phyloP scores from a whole-genome alignment of 495 filamentous ascomycete species.

The Polyplosphaeria fusca region DNA sequence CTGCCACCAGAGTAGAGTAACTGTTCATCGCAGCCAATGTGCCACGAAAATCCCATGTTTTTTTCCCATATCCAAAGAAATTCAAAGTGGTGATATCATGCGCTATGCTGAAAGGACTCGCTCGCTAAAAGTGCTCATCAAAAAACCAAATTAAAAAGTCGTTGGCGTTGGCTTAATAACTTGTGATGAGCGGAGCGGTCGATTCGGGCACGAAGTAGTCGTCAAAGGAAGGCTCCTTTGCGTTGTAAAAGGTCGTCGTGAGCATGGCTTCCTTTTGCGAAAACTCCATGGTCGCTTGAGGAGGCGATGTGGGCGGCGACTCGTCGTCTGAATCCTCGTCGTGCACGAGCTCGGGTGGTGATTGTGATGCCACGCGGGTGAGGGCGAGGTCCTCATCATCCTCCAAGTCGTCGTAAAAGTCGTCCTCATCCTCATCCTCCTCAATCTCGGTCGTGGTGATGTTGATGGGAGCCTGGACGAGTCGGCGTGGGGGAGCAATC shows the following conservation, averaged over 20 bases:
- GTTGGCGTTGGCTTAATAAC: constrained; percentile 12
- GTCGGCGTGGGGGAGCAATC: constrained; percentile 38
- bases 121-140: constrained; percentile 25
- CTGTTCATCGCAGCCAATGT: too few species aligned
- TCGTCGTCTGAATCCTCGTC: constrained; percentile 73
- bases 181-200: constrained; percentile 36
- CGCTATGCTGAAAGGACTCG: constrained; percentile 17
- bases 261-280: constrained; percentile 63
- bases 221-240: constrained; percentile 26
- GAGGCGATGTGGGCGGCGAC: constrained; percentile 81
- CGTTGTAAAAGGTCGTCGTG: constrained; percentile 50
- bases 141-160: constrained; percentile 26
- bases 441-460: constrained; percentile 36
- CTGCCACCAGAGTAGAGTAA: constrained; percentile 19
- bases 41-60: too few species aligned
- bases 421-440: constrained; percentile 48
- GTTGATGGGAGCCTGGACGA: constrained; percentile 40
- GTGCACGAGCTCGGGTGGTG: constrained; percentile 74
- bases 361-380: constrained; percentile 62
- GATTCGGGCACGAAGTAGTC: constrained; percentile 35
- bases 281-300: constrained; percentile 60
- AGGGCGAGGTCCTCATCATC: constrained; percentile 65
- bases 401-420: constrained; percentile 66
- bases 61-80: constrained; percentile 1
- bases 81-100: constrained; percentile 21